Conservation (phyloP, 768 basidiomycete species). For the Kwoniella newhampshirensis region DNA sequence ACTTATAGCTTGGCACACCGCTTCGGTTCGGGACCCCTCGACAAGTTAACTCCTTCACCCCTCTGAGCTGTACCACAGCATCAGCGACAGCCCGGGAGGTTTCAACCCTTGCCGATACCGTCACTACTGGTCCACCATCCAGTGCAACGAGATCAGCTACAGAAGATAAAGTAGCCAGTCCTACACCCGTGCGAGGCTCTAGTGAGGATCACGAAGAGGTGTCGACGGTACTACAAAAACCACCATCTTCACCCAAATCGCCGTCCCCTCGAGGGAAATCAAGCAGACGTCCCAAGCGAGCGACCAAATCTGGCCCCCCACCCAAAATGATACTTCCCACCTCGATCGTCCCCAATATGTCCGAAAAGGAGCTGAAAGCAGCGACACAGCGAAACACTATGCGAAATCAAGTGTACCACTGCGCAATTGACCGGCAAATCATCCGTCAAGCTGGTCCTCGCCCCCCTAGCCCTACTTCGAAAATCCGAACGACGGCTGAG, state of each 20-base stretch:
- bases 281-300: slow-evolving; percentile 26
- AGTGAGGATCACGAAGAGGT: slow-evolving; percentile 39
- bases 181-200: slow-evolving; percentile 19
- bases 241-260: slow-evolving; percentile 21
- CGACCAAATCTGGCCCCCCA: slow-evolving; percentile 19
- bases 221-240: slow-evolving; percentile 18
- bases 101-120: slow-evolving; percentile 6
- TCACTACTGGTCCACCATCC: slow-evolving; percentile 20
- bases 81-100: slow-evolving; percentile 13
- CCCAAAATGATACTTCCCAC: slow-evolving; percentile 2
- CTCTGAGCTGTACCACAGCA: not conserved
- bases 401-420: slow-evolving; percentile 51
- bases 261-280: slow-evolving; percentile 6
- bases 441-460: slow-evolving; percentile 43
- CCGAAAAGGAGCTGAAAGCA: slow-evolving; percentile 49
- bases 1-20: slow-evolving; percentile 33
- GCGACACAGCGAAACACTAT: slow-evolving; percentile 48
- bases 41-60: not conserved
- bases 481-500: slow-evolving; percentile 47
- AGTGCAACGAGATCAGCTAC: slow-evolving; percentile 19
- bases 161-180: not conserved
- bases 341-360: slow-evolving; percentile 25
- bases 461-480: slow-evolving; percentile 48
- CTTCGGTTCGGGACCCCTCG: slow-evolving; percentile 24
- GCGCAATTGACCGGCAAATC: slow-evolving; percentile 51